A percentile compares a stretch with the other conserved stretches of the same genome.
These are phyloP conservation scores for Candida parachauliodes DNA, from an alignment of 805 yeast genomes.

Conservation along the genomic window DNA sequence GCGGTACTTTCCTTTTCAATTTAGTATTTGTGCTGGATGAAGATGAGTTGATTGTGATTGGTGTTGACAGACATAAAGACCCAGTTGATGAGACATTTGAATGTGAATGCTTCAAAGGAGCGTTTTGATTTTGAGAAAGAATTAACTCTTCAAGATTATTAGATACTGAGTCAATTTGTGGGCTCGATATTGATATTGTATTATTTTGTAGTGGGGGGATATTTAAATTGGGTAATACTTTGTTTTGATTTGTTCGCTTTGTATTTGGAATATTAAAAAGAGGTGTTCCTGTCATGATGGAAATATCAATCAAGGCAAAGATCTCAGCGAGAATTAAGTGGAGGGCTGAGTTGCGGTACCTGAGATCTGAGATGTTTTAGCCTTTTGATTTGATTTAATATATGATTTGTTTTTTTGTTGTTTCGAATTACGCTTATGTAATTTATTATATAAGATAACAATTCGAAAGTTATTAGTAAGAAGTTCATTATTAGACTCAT, in stretches of 20 bases:
- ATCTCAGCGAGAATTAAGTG: background rate
- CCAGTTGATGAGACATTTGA: conserved; percentile 4
- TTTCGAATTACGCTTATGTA: background rate
- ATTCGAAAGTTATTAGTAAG: too few species aligned
- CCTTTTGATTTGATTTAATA: background rate
- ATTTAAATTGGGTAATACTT: conserved; percentile 18
- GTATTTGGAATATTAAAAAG: conserved; percentile 34
- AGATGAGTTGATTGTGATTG: conserved; percentile 11
- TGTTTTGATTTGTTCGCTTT: conserved; percentile 18
- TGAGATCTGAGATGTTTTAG: background rate
- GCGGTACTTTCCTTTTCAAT: conserved; percentile 39
- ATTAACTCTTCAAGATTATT: background rate
- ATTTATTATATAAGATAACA: too few species aligned
- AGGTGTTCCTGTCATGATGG: conserved; percentile 20
- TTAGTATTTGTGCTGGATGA: conserved; percentile 4
- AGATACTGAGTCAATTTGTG: background rate
- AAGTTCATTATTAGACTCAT: too few species aligned
- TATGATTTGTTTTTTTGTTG: background rate
- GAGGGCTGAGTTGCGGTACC: background rate
- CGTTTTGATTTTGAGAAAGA: background rate
- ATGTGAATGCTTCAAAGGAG: too few species aligned
- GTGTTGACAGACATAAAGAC: conserved; percentile 7
- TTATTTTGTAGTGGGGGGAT: conserved; percentile 21
- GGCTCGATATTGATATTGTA: conserved; percentile 10
- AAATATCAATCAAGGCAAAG: too few species aligned